Conservation (phyloP, 2,329 filamentous ascomycete species). For the Cladosporium sp. region DNA sequence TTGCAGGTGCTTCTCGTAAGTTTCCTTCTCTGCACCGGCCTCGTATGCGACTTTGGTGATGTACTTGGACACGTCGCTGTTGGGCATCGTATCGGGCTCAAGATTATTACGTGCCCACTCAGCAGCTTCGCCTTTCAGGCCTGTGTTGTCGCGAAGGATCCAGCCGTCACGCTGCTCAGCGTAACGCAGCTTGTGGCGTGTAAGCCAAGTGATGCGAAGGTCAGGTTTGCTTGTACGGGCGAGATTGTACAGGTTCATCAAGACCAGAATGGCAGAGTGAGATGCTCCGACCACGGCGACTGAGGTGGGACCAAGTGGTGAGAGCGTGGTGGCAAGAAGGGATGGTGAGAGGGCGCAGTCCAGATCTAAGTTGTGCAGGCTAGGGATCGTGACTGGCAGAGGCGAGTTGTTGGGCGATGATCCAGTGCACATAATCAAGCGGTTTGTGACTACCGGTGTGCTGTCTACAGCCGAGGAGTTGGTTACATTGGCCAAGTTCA, state of each 20-base stretch:
- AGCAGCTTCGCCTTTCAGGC: slow-evolving; percentile 59
- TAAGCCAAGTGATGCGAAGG: slow-evolving; percentile 60
- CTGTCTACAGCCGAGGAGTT: slow-evolving; percentile 20
- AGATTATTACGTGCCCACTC: slow-evolving; percentile 57
- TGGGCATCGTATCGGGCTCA: slow-evolving; percentile 46
- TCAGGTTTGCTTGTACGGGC: slow-evolving; percentile 49
- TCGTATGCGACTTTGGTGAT: slow-evolving; percentile 36
- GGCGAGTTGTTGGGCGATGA: slow-evolving; percentile 46
- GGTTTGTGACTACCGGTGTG: slow-evolving; percentile 35
- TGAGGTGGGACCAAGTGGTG: slow-evolving; percentile 36
- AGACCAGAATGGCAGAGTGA: slow-evolving; percentile 59
- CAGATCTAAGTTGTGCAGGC: slow-evolving; percentile 46
- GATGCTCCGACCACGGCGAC: slow-evolving; percentile 59
- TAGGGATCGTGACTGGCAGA: slow-evolving; percentile 39
- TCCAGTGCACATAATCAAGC: slow-evolving; percentile 57
- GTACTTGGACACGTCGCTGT: slow-evolving; percentile 44
- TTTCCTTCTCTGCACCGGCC: slow-evolving; percentile 46
- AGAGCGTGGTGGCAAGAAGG: slow-evolving; percentile 40
- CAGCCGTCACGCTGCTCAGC: slow-evolving; percentile 60
- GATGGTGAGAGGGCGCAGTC: slow-evolving; percentile 55
- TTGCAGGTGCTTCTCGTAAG: slow-evolving; percentile 46
- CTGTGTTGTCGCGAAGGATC: slow-evolving; percentile 63
- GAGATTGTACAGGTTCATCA: slow-evolving; percentile 57
- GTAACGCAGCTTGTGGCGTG: slow-evolving; percentile 56
- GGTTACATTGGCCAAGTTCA: slow-evolving; percentile 29